Evolutionary conservation across 441 rosid genomes (phyloP), one percentile per base, ranked within the genome.

Genomic region (Arabidopsis hybrid): DNA sequence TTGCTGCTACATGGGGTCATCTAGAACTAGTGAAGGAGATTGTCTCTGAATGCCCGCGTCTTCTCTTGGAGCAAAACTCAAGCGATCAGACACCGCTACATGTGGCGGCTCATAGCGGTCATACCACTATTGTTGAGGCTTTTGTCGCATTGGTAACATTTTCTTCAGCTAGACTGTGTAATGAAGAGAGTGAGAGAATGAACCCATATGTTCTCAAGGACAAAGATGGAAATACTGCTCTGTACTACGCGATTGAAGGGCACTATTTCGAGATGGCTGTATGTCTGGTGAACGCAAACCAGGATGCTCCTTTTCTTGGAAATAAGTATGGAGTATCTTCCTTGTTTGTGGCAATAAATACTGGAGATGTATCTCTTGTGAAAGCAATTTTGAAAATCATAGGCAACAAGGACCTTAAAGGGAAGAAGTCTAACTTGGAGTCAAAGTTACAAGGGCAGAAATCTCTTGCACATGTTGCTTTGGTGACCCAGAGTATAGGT

Each of bases 281-380:
- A 1, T 43, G 2, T 59, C 46, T 59, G 32, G 67, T 62, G 8
- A 13, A 43, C 3, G 67, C 53, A 3, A 17, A 36, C 14, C n/a
- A 35, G 1, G 29, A 50, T 4, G 65, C 63, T 26, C 6, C 52
- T 6, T 34, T 64, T 14, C 40, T 64, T 47, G 56, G 5, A 6
- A 16, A 61, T 36, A 46, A 7, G 0, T 1, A 42, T 3, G 74
- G 67, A 18, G 9, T 32, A 8, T 68, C 71, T 38, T 65, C 75
- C 5, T 31, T 78, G 16, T 73, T 56, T 6, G 0, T 68, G 47
- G 71, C 75, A 3, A 13, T 63, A 7, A 5, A 14, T 16, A 14
- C 8, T 4, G 81, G 82, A 16, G 26, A 70, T 2, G 57, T 69
- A 1, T 4, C 12, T 4, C 46, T 69, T 5, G 38, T 79, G 1